A percentile compares a stretch with the other conserved stretches of the same genome.
These are phyloP conservation scores for Chlorencoelia australis DNA, from an alignment of 2,329 filamentous ascomycete genomes.

Conservation along the genomic window DNA sequence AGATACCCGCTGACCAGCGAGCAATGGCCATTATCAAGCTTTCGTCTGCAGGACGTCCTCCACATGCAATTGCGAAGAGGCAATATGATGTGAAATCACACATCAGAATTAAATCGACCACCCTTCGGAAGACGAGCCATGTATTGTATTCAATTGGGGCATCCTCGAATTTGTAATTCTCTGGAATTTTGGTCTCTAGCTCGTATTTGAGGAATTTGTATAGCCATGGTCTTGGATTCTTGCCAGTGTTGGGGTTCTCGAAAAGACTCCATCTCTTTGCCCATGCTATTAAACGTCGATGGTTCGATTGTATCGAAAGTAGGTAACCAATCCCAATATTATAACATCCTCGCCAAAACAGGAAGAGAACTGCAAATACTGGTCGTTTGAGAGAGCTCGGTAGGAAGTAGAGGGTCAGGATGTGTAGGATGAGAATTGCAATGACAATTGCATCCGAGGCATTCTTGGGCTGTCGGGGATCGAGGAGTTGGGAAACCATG, in stretches of 20 bases:
- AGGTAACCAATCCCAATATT: conserved; percentile 90
- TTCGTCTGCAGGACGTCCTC: conserved; percentile 65
- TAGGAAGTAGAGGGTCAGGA: conserved; percentile 63
- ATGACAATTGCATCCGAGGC: conserved; percentile 76
- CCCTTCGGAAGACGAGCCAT: conserved; percentile 89
- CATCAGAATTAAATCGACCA: conserved; percentile 96
- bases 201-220: conserved; percentile 80
- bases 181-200: conserved; percentile 86
- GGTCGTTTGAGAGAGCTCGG: conserved; percentile 61
- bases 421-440: conserved; percentile 63
- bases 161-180: conserved; percentile 87
- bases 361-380: conserved; percentile 71
- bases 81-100: conserved; percentile 97
- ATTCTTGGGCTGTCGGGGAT: conserved; percentile 92
- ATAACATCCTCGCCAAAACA: conserved; percentile 88
- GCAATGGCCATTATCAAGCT: conserved; percentile 54
- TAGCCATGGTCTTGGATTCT: conserved; percentile 72
- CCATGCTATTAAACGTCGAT: conserved; percentile 78
- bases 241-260: conserved; percentile 68
- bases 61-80: conserved; percentile 86
- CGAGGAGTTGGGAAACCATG: conserved; percentile 96
- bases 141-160: conserved; percentile 98
- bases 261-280: conserved; percentile 80
- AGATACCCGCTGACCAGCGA: conserved; percentile 70
- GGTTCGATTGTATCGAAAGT: conserved; percentile 80